A percentile compares a stretch with the other conserved stretches of the same genome.
These are phyloP conservation scores for Ambrosia artemisiifolia DNA, from an alignment of 129 eudicot species.

Conservation along the genomic window DNA sequence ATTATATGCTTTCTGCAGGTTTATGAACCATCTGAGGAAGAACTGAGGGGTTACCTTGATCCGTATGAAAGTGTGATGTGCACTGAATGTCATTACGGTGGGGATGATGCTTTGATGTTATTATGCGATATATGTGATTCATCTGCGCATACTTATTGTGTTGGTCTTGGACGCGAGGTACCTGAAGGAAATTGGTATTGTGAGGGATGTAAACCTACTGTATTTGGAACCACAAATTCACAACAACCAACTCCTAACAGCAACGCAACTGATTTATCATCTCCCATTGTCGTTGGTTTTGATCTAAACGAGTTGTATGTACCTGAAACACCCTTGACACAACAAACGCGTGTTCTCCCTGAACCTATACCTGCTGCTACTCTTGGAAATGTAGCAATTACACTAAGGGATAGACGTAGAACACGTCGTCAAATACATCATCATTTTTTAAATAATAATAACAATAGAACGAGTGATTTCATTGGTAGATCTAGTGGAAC, in stretches of 20 bases:
- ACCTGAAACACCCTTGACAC: conserved; percentile 72
- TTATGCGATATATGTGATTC: conserved; percentile 96
- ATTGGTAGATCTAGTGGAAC: conserved; percentile 32
- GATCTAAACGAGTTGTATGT: conserved; percentile 76
- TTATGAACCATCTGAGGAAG: conserved; percentile 97
- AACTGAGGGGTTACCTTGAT: conserved; percentile 83
- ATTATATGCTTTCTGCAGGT: conserved; percentile 46
- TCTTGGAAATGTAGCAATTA: conserved; percentile 53
- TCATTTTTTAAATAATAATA: conserved; percentile 33
- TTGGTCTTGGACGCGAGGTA: conserved; percentile 90
- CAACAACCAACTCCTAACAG: not conserved
- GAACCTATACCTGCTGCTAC: conserved; percentile 43
- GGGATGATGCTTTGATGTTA: conserved; percentile 91
- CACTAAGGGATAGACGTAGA: conserved; percentile 63
- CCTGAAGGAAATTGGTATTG: conserved; percentile 99
- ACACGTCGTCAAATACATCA: conserved; percentile 56
- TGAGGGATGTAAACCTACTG: conserved; percentile 84
- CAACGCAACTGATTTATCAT: conserved; percentile 39
- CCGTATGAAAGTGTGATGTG: conserved; percentile 87
- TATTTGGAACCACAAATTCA: conserved; percentile 39
- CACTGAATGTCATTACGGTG: conserved; percentile 88
- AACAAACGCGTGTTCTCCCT: conserved; percentile 32
- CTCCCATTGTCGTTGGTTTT: conserved; percentile 57
- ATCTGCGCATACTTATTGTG: conserved; percentile 96
- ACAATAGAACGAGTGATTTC: conserved; percentile 39